Evolutionary conservation across 768 basidiomycete genomes (phyloP).

Genomic region (Tulasnella sp.): DNA sequence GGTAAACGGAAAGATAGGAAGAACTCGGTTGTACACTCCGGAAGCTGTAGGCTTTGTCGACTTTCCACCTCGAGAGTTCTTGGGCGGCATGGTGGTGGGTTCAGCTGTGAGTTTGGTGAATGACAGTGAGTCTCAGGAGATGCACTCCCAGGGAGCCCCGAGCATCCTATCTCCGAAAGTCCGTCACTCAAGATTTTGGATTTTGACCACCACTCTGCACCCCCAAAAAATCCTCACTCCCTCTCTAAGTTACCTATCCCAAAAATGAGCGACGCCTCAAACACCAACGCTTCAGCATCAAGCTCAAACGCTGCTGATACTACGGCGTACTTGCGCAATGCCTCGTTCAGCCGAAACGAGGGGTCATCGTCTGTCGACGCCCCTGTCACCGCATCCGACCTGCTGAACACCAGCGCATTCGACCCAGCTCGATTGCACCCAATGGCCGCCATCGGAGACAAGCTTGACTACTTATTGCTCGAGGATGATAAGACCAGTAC

Average conservation of each 20-base stretch:
- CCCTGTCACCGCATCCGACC: constrained; percentile 74
- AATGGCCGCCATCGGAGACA: constrained; percentile 82
- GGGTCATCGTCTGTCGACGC: constrained; percentile 23
- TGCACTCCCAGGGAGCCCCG: neutral
- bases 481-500: constrained; percentile 95
- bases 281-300: neutral
- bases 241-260: neutral
- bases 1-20: neutral
- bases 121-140: neutral
- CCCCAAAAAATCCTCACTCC: constrained; percentile 1
- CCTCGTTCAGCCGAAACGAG: constrained; percentile 17
- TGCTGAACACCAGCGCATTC: constrained; percentile 70
- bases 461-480: constrained; percentile 89
- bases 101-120: neutral
- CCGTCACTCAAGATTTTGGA: constrained; percentile 10
- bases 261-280: constrained; percentile 12
- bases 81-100: constrained; percentile 3
- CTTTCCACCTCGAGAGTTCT: constrained; percentile 1
- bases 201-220: constrained; percentile 1
- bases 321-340: constrained; percentile 9
- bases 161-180: neutral
- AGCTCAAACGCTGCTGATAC: constrained; percentile 7
- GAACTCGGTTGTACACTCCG: neutral
- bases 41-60: neutral
- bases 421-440: constrained; percentile 93